Evolutionary conservation across 2,329 filamentous ascomycete species (phyloP), one percentile per base, ranked within the genome.

Genomic region (Diaporthe vexans): DNA sequence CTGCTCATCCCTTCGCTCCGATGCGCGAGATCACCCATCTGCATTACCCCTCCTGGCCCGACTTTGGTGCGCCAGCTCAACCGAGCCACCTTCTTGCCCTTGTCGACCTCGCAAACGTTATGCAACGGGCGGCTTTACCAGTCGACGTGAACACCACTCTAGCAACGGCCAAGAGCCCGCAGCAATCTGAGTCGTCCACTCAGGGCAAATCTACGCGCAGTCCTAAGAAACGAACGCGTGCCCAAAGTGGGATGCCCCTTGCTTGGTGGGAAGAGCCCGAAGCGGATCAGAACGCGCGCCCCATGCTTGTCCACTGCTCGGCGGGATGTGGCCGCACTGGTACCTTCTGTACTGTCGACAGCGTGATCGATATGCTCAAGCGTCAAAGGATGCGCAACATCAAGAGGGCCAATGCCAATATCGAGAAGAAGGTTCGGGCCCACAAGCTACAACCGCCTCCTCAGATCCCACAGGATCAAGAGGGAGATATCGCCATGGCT

Each of bases 11-110:
- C 0, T 98, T 98, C 80, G 91, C 91, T 26, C 94, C 95, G 0
- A 93, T 98, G 77, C 93, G 96, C 33, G 95, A 98, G 83, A 93
- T 99, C 76, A 98, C 95, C 0, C 97, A 99, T 78, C 86, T 99
- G 19, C 95, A 98, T 81, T 98, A 98, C 82, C 92, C 95, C 0
- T 92, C 93, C n/a, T 99, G 97, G 97, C 97, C 97, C 0, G 97
- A 99, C 80, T 98, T 98, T 83, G 97, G 97, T 26, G 93, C 95
- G 0, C 96, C 96, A 0, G 95, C 97, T 0, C 94, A 97, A 79
- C 95, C 97, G 1, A 91, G 91, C 7, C 95, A 98, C 79, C 88
- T 99, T 2, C 88, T 99, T 21, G 94, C 93, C 2, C 85, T 99
- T 21, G 94, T 98, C n/a, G 95, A 98, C 82, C 90, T 98, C 70